Conservation (phyloP, 2,329 filamentous ascomycete species). For the Westerdykella aurantiaca region DNA sequence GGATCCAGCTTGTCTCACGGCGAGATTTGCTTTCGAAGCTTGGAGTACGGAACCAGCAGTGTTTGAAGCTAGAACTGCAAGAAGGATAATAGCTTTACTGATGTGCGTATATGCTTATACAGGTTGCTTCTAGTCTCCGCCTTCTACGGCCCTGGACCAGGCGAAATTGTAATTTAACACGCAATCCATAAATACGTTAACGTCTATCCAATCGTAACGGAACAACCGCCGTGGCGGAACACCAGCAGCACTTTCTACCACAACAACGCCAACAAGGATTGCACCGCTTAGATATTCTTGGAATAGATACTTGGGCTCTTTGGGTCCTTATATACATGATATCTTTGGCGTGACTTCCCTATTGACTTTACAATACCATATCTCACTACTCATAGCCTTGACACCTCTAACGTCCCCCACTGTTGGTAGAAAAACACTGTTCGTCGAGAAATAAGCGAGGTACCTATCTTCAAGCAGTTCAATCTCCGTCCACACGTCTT, state of each 20-base stretch:
- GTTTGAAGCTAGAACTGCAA: no score
- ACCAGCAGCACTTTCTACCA: slow-evolving; percentile 1
- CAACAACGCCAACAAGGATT: background rate
- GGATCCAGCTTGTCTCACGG: background rate
- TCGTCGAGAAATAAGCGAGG: slow-evolving; percentile 7
- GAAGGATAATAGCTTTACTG: no score
- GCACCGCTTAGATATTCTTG: background rate
- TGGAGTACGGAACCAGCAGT: no score
- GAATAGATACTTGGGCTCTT: slow-evolving; percentile 1
- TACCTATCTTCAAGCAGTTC: slow-evolving; percentile 3
- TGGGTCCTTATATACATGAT: background rate
- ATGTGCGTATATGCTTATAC: no score
- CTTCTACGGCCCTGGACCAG: no score
- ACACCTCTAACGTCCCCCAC: slow-evolving; percentile 1
- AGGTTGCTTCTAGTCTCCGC: no score
- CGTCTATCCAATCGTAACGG: background rate
- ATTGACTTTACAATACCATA: no score
- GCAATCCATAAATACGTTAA: no score
- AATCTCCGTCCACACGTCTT: slow-evolving; percentile 2
- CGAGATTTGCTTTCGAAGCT: no score
- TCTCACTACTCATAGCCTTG: no score
- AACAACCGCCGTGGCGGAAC: background rate
- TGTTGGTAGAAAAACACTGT: slow-evolving; percentile 8
- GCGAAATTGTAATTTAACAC: no score
- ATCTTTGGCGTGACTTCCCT: no score